A percentile compares a stretch with the other conserved stretches of the same genome.
Conservation (phyloP, 805 yeast species). For the Metschnikowia rubicola region DNA sequence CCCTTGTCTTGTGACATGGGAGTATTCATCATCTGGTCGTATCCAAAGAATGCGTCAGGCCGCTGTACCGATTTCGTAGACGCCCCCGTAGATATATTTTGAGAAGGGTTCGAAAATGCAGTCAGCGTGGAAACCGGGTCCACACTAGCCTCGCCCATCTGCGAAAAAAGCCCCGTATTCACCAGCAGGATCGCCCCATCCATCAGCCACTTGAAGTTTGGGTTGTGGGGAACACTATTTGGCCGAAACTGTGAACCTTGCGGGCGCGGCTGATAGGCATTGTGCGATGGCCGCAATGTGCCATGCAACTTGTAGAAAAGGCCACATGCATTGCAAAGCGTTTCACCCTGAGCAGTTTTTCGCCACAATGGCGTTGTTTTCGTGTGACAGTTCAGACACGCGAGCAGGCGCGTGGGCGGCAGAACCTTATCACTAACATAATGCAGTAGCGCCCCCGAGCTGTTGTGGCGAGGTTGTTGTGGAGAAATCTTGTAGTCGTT, state of each 20-base stretch:
- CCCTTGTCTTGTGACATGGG: conserved; percentile 1
- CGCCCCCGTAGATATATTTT: background rate
- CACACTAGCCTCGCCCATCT: conserved; percentile 1
- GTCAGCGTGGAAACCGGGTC: too few species aligned
- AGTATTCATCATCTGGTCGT: conserved; percentile 2
- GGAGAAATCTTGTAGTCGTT: conserved; percentile 21
- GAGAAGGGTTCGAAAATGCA: conserved; percentile 1
- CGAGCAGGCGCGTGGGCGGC: conserved; percentile 21
- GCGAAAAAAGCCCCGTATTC: conserved; percentile 12
- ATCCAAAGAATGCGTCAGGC: conserved; percentile 7
- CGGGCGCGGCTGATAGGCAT: conserved; percentile 5
- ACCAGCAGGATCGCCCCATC: conserved; percentile 11
- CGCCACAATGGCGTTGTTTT: conserved; percentile 46
- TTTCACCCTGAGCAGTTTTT: conserved; percentile 39
- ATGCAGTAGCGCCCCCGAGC: conserved; percentile 7
- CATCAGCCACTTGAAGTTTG: conserved; percentile 6
- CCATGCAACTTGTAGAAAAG: conserved; percentile 45
- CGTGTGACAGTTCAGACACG: conserved; percentile 43
- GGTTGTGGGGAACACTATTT: background rate
- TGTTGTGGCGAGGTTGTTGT: conserved; percentile 6
- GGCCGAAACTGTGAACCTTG: background rate
- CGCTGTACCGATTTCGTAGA: background rate
- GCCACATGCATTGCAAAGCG: conserved; percentile 46
- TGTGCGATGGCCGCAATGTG: conserved; percentile 39
- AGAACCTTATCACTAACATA: conserved; percentile 11